A percentile compares a stretch with the other conserved stretches of the same genome.
phyloP scores from a whole-genome alignment of 2,329 filamentous ascomycete species.

The Monilinia fructicola region DNA sequence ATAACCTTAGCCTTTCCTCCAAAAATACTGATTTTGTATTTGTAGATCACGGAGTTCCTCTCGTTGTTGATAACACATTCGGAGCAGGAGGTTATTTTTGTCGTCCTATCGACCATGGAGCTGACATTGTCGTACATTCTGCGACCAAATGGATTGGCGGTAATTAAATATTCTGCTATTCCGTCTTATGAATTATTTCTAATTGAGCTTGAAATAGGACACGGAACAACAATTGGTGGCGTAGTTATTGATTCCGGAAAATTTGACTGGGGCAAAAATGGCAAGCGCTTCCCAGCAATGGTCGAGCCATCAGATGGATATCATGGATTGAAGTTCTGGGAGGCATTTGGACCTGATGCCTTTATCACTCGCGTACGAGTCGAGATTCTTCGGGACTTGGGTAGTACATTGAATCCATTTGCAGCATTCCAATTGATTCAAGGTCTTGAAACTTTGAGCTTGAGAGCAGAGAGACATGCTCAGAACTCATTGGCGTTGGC shows the following conservation, averaged over 20 bases:
- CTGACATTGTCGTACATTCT: conserved; percentile 89
- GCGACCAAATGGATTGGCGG: conserved; percentile 92
- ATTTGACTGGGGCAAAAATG: conserved; percentile 89
- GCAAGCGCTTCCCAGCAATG: conserved; percentile 88
- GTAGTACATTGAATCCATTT: conserved; percentile 81
- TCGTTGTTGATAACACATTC: conserved; percentile 86
- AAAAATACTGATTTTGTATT: not conserved
- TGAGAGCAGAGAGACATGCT: conserved; percentile 84
- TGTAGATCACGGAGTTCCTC: conserved; percentile 51
- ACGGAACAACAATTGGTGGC: conserved; percentile 87
- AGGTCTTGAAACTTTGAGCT: conserved; percentile 83
- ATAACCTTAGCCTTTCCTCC: not conserved
- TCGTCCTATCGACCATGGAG: conserved; percentile 84
- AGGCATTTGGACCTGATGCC: conserved; percentile 79
- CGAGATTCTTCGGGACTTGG: conserved; percentile 85
- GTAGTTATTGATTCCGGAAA: conserved; percentile 85
- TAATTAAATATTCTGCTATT: not conserved
- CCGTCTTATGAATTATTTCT: not conserved
- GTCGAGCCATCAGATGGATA: conserved; percentile 84
- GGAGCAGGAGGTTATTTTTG: conserved; percentile 87
- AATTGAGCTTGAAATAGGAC: conserved; percentile 50
- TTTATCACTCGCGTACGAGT: conserved; percentile 85
- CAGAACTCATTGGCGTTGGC: conserved; percentile 79
- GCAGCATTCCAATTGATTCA: conserved; percentile 88
- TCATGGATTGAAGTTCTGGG: conserved; percentile 91